Evolutionary conservation across 129 eudicot species (phyloP), one percentile per base, ranked within the genome.

Genomic region (Scalesia atractyloides): DNA sequence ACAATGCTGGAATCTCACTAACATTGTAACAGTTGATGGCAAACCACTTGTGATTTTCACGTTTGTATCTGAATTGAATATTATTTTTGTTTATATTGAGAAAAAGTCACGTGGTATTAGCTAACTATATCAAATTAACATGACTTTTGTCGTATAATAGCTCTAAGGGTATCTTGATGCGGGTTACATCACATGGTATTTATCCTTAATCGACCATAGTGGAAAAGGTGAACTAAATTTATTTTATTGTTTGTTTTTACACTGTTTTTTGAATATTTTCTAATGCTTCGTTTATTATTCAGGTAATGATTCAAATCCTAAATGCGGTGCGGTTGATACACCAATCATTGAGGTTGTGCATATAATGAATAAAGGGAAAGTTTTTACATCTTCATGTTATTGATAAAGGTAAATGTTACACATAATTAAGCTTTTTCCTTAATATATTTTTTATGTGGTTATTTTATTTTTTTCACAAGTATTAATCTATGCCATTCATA

Each of bases 231-330:
- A 65, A 16, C 36, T 24, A 68, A 59, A 20, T 9, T 37, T 63
- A n/a, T 10, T 57, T 56, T 26, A 53, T 8, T 15, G 9, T 66
- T 37, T 62, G 68, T n/a, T n/a, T n/a, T 9, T 19, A 39, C 53
- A 30, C 16, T 19, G 13, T 30, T 2, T 61, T 26, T n/a, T 33
- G 68, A 46, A 50, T 5, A 10, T 54, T 30, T 47, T 24, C 17
- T 43, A 6, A 66, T n/a, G 59, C 47, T 66, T 24, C 39, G 66
- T 43, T 67, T 36, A 41, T 73, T 76, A n/a, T 80, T 10, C 76
- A 93, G 98, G 96, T 93, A 72, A 94, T 94, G 97, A 94, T 97
- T 64, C 99, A 24, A 90, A 90, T 78, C 99, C 99, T 57, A 93
- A 94, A 76, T 94, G 97, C 81, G 96, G 93, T 13, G 80, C 91